Evolutionary conservation across 768 basidiomycete species (phyloP), one percentile per base, ranked within the genome.

Genomic region (Agaricus subrufescens): DNA sequence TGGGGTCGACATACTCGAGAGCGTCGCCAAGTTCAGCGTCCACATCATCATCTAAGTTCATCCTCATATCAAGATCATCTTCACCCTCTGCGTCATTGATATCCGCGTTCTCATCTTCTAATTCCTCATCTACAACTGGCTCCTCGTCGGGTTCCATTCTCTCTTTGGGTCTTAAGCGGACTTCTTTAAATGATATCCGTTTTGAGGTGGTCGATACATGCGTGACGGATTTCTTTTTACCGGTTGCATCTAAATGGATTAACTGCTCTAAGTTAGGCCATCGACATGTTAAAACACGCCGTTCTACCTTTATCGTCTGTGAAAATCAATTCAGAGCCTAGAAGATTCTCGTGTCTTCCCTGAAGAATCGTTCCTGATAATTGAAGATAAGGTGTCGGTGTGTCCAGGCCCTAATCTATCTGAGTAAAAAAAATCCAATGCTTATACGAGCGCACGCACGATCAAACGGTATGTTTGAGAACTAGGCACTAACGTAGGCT

Each of bases 321-420:
- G 66, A 92, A 91, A 19, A 92, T 63, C 26, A 93, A 69, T 63
- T 93, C 90, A 0, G 87, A 87, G 2, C 91, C 91, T 2, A 92
- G 71, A 3, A 92, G 74, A 15, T 73, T 65, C 54, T 87, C 82
- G 58, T 91, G 84, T 38, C 75, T 71, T 0, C 91, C 91, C 66
- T 84, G 84, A 59, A 91, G 76, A 19, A 90, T 75, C 1, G 87
- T 86, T 2, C 89, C 89, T 4, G 86, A 84, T 0, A 92, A 74
- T 61, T 93, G 91, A 23, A 93, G 68, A 60, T 83, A 90, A 0
- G 91, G 90, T 0, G 82, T 86, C 0, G 87, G 81, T 0, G 87
- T 87, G 64, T 93, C 89, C 25, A 92, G 67, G 1, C 89, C 90
- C 91, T 89, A 60, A 14, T 26, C 44, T 27, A 27, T 55, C 27